Base-by-base conservation (phyloP, 139 green algal genomes). In the Micractinium conductrix region DNA sequence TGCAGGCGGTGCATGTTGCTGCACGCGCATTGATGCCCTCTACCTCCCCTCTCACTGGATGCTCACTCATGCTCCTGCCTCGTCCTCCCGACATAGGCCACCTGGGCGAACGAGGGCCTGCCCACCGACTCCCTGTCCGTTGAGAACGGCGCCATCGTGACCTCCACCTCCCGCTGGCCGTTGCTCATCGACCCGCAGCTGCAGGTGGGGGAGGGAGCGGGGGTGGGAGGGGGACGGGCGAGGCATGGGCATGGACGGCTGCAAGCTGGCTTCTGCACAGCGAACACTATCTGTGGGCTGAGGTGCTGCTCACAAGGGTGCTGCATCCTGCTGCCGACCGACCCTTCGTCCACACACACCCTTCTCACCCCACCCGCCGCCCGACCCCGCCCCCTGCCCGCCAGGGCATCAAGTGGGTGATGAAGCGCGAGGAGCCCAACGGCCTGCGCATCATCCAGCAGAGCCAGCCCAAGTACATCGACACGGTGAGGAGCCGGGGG, bases 141-240 rank as follows among this genome's bases (percentile, higher is more conserved):
- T 21, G 95, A 98, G 87, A 98, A 98, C 81, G 96, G 94, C 19
- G 95, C 94, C 58, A 97, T 98, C 85, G 94, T 98, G 86, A 92
- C 82, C 38, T 93, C 89, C 65, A 91, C 92, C 17, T 80, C 86
- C 2, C 90, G 95, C 28, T 98, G 93, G 93, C 84, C 91, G 14
- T 90, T 98, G 33, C 94, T 98, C 87, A 96, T 98, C 50, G 96
- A 98, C 88, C 96, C 96, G 19, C 95, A 98, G 88, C 90, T 98
- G 87, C 33, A 89, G 89, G 82, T 86, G 90, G 33, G 42, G 1
- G 82, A 26, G 19, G 10, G 21, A 1, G 8, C 30, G 21, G 8
- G 42, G 40, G 26, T 55, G 40, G 53, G 40, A 38, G 6, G 26
- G n/a, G 26, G 2, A 22, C 10, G 35, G 67, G 67, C 2, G 26